A percentile compares a stretch with the other conserved stretches of the same genome.
These are phyloP conservation scores for Nectriaceae sp. DNA, from an alignment of 2,329 filamentous ascomycete genomes.

Conservation along the genomic window DNA sequence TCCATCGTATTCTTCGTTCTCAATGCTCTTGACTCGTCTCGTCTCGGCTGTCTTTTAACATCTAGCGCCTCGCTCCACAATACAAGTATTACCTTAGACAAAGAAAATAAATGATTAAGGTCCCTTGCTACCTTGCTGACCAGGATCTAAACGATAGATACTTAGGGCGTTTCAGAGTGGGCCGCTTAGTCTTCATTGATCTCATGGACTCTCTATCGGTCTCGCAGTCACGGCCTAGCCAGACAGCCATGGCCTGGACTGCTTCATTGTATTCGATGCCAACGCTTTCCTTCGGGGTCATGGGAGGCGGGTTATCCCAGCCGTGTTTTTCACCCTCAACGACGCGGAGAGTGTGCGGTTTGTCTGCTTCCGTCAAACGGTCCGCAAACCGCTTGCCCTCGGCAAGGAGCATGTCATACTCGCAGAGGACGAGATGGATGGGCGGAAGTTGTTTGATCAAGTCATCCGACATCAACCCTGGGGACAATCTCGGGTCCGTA, in stretches of 20 bases:
- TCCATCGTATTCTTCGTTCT: too few relatives aligned
- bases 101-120: too few relatives aligned
- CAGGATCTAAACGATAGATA: constrained; percentile 35
- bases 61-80: too few relatives aligned
- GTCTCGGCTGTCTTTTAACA: too few relatives aligned
- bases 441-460: constrained; percentile 54
- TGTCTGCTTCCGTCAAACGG: constrained; percentile 46
- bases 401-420: constrained; percentile 64
- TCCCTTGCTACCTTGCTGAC: constrained; percentile 31
- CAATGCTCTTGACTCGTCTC: too few relatives aligned
- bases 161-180: constrained; percentile 33
- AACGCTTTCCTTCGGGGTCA: constrained; percentile 46
- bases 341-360: constrained; percentile 41
- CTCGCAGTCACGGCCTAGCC: constrained; percentile 42
- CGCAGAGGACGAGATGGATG: constrained; percentile 62
- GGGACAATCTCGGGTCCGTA: constrained; percentile 57
- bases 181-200: constrained; percentile 36
- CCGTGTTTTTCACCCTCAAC: constrained; percentile 49
- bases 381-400: constrained; percentile 64
- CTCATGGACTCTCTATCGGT: constrained; percentile 38
- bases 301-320: constrained; percentile 50
- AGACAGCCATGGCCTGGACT: constrained; percentile 41
- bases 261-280: constrained; percentile 49
- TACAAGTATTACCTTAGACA: too few relatives aligned
- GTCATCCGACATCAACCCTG: constrained; percentile 55